phyloP scores from a whole-genome alignment of 257 asterid genomes.

The Schizonepeta tenuifolia region DNA sequence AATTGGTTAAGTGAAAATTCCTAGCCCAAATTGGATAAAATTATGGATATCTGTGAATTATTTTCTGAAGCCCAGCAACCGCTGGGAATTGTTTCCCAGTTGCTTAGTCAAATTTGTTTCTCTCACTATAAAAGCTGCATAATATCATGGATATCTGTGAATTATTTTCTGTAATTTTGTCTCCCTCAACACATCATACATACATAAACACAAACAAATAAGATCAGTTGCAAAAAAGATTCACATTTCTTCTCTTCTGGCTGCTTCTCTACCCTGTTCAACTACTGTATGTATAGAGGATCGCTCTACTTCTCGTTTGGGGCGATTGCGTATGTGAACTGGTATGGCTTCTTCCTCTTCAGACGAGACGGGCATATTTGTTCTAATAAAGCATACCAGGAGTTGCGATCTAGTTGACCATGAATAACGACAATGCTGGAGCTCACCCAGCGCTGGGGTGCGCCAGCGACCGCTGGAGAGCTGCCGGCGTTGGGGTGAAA shows the following conservation, averaged over 20 bases:
- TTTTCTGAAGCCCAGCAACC: too few species aligned
- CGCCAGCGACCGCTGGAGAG: too few species aligned
- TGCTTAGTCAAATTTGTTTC: neutral
- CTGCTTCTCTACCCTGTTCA: neutral
- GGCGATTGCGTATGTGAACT: conserved; percentile 69
- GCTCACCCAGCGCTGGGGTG: too few species aligned
- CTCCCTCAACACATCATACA: conserved; percentile 2
- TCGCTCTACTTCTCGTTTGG: conserved; percentile 69
- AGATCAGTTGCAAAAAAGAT: neutral
- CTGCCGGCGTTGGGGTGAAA: too few species aligned
- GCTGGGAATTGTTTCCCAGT: too few species aligned
- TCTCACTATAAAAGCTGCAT: neutral
- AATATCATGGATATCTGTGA: neutral
- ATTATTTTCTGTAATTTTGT: neutral
- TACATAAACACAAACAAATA: neutral
- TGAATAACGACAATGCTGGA: too few species aligned
- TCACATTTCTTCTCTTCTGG: neutral
- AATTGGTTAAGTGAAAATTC: too few species aligned
- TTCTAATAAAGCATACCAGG: too few species aligned
- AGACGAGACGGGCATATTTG: too few species aligned
- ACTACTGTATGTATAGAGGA: conserved; percentile 40
- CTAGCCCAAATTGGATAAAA: too few species aligned
- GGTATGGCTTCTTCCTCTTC: conserved; percentile 53
- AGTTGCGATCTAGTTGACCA: too few species aligned
- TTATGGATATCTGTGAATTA: too few species aligned